phyloP scores from a whole-genome alignment of 2,329 filamentous ascomycete genomes.

The Paraphaeosphaeria minitans region DNA sequence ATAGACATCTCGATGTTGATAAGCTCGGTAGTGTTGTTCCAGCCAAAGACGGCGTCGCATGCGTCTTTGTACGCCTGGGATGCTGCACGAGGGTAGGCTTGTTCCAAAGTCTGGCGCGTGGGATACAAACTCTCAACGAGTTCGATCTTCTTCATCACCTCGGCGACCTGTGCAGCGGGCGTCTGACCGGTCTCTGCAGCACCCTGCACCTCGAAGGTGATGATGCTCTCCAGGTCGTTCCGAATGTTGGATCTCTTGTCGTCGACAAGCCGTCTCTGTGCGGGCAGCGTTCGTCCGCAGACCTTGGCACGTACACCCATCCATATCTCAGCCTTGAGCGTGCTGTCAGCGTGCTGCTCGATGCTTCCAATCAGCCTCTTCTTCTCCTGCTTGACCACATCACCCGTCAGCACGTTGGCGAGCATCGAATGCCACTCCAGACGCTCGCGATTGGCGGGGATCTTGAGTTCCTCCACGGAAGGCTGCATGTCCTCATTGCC shows the following conservation, averaged over 20 bases:
- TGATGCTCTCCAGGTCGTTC: slow-evolving; percentile 81
- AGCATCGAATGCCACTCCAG: slow-evolving; percentile 99
- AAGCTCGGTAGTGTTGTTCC: slow-evolving; percentile 95
- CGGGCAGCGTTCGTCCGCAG: slow-evolving; percentile 80
- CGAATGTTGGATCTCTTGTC: slow-evolving; percentile 78
- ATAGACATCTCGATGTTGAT: slow-evolving; percentile 95
- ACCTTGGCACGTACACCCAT: slow-evolving; percentile 82
- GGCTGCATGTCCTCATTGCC: slow-evolving; percentile 88
- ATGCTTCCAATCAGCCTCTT: slow-evolving; percentile 85
- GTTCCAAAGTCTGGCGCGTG: slow-evolving; percentile 74
- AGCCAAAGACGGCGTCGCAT: slow-evolving; percentile 87
- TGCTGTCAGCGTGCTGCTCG: slow-evolving; percentile 74
- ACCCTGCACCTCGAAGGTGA: slow-evolving; percentile 91
- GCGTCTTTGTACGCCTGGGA: slow-evolving; percentile 80
- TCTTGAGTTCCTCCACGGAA: slow-evolving; percentile 85
- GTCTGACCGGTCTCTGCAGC: slow-evolving; percentile 90
- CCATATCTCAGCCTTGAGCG: slow-evolving; percentile 76
- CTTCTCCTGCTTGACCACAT: slow-evolving; percentile 98
- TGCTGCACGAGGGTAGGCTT: slow-evolving; percentile 75
- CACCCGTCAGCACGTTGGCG: slow-evolving; percentile 90
- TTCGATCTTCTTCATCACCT: slow-evolving; percentile 88
- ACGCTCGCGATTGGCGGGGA: slow-evolving; percentile 84
- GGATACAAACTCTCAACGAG: slow-evolving; percentile 86
- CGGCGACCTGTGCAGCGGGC: slow-evolving; percentile 84
- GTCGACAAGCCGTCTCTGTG: slow-evolving; percentile 87